phyloP scores from a whole-genome alignment of 1,139 yeast genomes.

The Nakaseomyces sp. region DNA sequence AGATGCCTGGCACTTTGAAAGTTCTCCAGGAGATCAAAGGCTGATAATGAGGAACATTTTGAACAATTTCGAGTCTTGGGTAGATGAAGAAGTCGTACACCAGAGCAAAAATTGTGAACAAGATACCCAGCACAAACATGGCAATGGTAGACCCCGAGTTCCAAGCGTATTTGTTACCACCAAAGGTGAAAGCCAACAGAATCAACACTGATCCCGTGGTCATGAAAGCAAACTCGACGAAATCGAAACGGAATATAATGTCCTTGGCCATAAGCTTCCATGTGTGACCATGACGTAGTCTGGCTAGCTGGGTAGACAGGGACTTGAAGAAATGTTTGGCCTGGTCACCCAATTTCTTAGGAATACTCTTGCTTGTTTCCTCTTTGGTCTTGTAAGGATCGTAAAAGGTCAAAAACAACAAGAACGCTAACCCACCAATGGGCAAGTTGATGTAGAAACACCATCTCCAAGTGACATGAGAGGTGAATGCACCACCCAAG shows the following conservation, averaged over 20 bases:
- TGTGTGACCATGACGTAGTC: slow-evolving; percentile 25
- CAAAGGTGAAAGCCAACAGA: slow-evolving; percentile 45
- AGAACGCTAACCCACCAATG: slow-evolving; percentile 50
- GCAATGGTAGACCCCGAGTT: slow-evolving; percentile 47
- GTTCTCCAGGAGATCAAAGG: slow-evolving; percentile 21
- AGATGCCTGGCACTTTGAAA: slow-evolving; percentile 15
- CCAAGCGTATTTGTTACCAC: slow-evolving; percentile 43
- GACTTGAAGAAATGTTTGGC: not conserved
- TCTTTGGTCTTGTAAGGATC: slow-evolving; percentile 34
- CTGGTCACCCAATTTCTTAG: not conserved
- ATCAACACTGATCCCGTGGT: slow-evolving; percentile 38
- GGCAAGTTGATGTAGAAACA: slow-evolving; percentile 68
- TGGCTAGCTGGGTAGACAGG: not conserved
- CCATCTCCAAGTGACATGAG: slow-evolving; percentile 67
- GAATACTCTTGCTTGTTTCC: not conserved
- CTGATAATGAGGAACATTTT: slow-evolving; percentile 11
- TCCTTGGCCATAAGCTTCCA: slow-evolving; percentile 10
- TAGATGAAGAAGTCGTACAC: slow-evolving; percentile 29
- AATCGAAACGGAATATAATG: slow-evolving; percentile 35
- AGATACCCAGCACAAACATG: slow-evolving; percentile 49
- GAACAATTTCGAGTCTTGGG: slow-evolving; percentile 11
- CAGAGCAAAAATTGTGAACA: slow-evolving; percentile 34
- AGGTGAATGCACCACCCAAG: slow-evolving; percentile 58
- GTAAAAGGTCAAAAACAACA: slow-evolving; percentile 41
- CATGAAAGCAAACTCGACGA: slow-evolving; percentile 39